Conservation (phyloP, 2,329 filamentous ascomycete genomes). For the Cladophialophora bantiana region DNA sequence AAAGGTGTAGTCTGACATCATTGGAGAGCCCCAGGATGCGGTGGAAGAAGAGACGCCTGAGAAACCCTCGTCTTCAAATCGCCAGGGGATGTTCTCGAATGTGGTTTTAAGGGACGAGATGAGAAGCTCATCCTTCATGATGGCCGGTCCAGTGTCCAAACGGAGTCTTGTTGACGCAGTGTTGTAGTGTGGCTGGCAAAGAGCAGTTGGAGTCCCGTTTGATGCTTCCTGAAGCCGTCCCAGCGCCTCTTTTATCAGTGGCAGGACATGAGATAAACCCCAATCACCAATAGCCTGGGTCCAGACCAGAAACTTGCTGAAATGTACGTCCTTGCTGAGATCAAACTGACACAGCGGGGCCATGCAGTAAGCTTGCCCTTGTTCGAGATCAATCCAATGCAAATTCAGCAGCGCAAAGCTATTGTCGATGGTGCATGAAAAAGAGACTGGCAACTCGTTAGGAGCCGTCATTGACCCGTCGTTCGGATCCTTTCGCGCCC, state of each 20-base stretch:
- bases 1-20: slow-evolving; percentile 29
- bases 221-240: slow-evolving; percentile 3
- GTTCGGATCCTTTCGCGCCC: slow-evolving; percentile 22
- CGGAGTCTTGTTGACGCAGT: slow-evolving; percentile 14
- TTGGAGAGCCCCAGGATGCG: slow-evolving; percentile 32
- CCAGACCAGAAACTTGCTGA: slow-evolving; percentile 32
- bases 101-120: slow-evolving; percentile 30
- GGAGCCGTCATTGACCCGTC: slow-evolving; percentile 7
- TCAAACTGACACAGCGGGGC: slow-evolving; percentile 36
- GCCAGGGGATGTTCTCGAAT: slow-evolving; percentile 31
- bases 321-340: slow-evolving; percentile 34
- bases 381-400: slow-evolving; percentile 34
- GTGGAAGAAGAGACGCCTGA: slow-evolving; percentile 35
- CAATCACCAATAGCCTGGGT: slow-evolving; percentile 33
- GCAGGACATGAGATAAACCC: slow-evolving; percentile 30
- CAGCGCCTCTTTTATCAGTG: slow-evolving; percentile 30
- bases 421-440: slow-evolving; percentile 37
- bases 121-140: slow-evolving; percentile 29
- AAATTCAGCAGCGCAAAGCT: slow-evolving; percentile 35
- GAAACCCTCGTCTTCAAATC: slow-evolving; percentile 32
- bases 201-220: slow-evolving; percentile 3
- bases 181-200: slow-evolving; percentile 13
- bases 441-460: slow-evolving; percentile 29
- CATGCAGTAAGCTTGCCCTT: slow-evolving; percentile 34
- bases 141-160: slow-evolving; percentile 23